Conservation (phyloP, 768 basidiomycete species). For the Calocybe indica region DNA sequence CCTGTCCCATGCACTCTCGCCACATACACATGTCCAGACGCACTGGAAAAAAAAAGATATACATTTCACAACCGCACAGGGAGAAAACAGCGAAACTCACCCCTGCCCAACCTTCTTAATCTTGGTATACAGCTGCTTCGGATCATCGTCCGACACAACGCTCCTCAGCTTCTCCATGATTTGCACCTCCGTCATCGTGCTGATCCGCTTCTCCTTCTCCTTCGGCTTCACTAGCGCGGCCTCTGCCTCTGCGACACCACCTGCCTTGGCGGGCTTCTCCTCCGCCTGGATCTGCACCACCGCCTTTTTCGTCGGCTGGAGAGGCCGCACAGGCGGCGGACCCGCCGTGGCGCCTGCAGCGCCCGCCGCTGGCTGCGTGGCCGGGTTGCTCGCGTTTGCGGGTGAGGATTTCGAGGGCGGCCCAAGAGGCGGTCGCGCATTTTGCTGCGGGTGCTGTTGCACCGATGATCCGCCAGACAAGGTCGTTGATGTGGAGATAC, state of each 20-base stretch:
- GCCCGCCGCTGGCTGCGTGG: conserved; percentile 37
- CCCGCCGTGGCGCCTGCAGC: conserved; percentile 46
- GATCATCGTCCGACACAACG: conserved; percentile 85
- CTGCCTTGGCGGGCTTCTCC: conserved; percentile 38
- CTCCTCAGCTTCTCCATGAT: conserved; percentile 95
- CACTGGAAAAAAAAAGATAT: conserved; percentile 42
- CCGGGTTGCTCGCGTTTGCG: conserved; percentile 38
- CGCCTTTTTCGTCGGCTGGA: conserved; percentile 74
- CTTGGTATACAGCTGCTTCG: conserved; percentile 86
- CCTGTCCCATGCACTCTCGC: conserved; percentile 83
- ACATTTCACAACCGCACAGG: not conserved
- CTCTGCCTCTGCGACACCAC: conserved; percentile 52
- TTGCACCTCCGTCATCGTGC: conserved; percentile 94
- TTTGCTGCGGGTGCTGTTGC: conserved; percentile 10
- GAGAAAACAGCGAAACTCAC: conserved; percentile 41
- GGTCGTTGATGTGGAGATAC: conserved; percentile 14
- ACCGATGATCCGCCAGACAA: conserved; percentile 16
- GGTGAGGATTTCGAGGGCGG: conserved; percentile 37
- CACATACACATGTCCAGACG: conserved; percentile 96
- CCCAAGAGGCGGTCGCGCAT: conserved; percentile 29
- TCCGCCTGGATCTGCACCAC: conserved; percentile 51
- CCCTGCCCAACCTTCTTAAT: conserved; percentile 99
- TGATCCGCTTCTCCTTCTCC: conserved; percentile 87
- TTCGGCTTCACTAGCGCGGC: conserved; percentile 73
- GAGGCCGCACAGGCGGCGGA: conserved; percentile 63